Evolutionary conservation across 306 rosid genomes (phyloP), one percentile per base, ranked within the genome.

Genomic region (Carpinus viminea): DNA sequence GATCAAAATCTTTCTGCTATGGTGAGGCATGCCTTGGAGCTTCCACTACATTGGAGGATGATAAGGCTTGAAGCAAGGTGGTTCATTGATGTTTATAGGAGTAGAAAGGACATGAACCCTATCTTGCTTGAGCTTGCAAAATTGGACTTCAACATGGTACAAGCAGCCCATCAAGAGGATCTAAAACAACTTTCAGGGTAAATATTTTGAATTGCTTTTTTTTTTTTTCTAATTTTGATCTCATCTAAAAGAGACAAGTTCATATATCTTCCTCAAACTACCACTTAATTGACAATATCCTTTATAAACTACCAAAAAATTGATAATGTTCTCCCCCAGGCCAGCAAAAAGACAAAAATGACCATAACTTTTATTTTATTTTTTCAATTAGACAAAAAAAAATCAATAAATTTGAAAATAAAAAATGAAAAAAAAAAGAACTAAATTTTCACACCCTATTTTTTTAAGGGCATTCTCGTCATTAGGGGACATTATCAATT

Each of bases 71-170:
- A 82, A 7, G 5, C 74, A 0, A 61, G 60, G 1, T 83, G 83
- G 82, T 83, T 73, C 69, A 68, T 83, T 59, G 80, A 78, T 51
- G n/a, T 77, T 1, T 82, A 77, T 3, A 77, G 54, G 12, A 77
- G 53, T 11, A 41, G 9, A 34, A 0, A 76, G 0, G 12, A 66
- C 8, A 53, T 12, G 74, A 76, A 24, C 28, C 74, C 66, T 10
- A 43, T 15, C 48, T 34, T 76, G 12, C 68, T 66, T 68, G 20
- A 68, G 45, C 41, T 76, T 52, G 80, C 74, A 9, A 31, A 41
- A 38, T 16, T 53, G 45, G 80, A 76, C 34, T 65, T 62, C 65
- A 76, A 76, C 64, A 47, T 51, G 12, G 73, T 65, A 9, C 79
- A 76, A 52, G 61, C 52, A 8, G 12, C 24, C 3, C 53, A 51